These are phyloP conservation scores for Mucuna pruriens DNA, from an alignment of 306 rosid genomes.

Conservation along the genomic window DNA sequence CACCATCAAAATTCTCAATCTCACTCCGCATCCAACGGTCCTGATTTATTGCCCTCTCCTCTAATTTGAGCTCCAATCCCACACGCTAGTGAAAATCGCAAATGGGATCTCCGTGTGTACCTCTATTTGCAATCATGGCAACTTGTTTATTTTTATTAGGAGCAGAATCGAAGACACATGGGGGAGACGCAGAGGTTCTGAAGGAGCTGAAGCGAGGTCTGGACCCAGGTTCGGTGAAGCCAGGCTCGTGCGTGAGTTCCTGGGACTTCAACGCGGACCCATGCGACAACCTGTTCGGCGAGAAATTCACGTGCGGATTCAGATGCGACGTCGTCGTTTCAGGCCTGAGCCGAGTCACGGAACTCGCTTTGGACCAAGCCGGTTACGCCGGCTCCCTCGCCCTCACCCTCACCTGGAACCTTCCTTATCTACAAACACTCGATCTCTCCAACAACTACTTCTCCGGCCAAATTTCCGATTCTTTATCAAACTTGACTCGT, in stretches of 20 bases:
- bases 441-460: conserved; percentile 75
- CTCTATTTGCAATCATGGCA: conserved; percentile 27
- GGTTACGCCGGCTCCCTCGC: conserved; percentile 69
- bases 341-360: conserved; percentile 64
- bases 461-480: conserved; percentile 62
- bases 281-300: conserved; percentile 72
- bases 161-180: conserved; percentile 55
- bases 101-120: conserved; percentile 45
- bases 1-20: not conserved
- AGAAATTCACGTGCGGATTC: conserved; percentile 80
- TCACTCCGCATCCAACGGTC: conserved; percentile 36
- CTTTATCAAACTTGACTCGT: conserved; percentile 65
- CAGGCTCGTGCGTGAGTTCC: conserved; percentile 70
- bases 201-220: conserved; percentile 58
- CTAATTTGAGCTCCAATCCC: not conserved
- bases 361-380: conserved; percentile 84
- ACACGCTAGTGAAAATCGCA: not conserved
- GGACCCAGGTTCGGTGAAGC: conserved; percentile 48
- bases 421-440: conserved; percentile 70
- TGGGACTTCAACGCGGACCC: conserved; percentile 89
- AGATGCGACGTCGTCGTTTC: conserved; percentile 70
- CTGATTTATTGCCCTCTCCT: conserved; percentile 32
- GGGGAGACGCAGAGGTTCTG: conserved; percentile 62
- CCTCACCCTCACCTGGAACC: conserved; percentile 54
- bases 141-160: not conserved